Evolutionary conservation across 768 basidiomycete genomes (phyloP).

Genomic region (Tulasnella sp.): DNA sequence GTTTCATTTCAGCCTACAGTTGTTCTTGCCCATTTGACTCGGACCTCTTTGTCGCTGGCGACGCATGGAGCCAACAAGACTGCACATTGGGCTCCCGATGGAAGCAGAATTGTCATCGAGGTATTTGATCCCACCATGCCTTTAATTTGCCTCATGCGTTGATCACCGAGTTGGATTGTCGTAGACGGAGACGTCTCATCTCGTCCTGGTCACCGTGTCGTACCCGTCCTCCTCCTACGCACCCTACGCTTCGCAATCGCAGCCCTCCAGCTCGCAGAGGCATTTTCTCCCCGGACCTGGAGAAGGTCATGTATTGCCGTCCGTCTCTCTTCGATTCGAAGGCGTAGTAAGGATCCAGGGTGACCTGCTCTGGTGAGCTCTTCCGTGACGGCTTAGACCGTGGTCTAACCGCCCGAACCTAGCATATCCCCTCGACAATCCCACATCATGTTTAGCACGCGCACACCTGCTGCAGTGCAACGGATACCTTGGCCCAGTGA

Average conservation of each 20-base stretch:
- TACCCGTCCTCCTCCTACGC: slow-evolving; percentile 48
- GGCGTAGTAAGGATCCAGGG: slow-evolving; percentile 80
- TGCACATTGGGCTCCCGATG: slow-evolving; percentile 80
- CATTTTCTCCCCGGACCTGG: slow-evolving; percentile 76
- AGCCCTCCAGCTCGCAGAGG: slow-evolving; percentile 53
- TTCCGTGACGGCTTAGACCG: neutral
- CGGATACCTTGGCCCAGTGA: slow-evolving; percentile 73
- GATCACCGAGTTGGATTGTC: neutral
- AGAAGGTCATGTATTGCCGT: slow-evolving; percentile 67
- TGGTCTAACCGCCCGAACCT: slow-evolving; percentile 16
- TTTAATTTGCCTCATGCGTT: slow-evolving; percentile 12
- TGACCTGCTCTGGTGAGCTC: slow-evolving; percentile 57
- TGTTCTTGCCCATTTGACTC: slow-evolving; percentile 57
- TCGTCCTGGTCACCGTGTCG: slow-evolving; percentile 68
- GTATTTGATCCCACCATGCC: slow-evolving; percentile 42
- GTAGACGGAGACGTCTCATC: slow-evolving; percentile 75
- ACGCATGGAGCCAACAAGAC: slow-evolving; percentile 79
- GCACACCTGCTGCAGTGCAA: slow-evolving; percentile 69
- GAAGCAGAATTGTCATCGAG: slow-evolving; percentile 71
- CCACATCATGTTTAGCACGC: slow-evolving; percentile 69
- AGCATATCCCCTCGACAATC: slow-evolving; percentile 73
- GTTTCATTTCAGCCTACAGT: slow-evolving; percentile 36
- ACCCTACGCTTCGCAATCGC: slow-evolving; percentile 53
- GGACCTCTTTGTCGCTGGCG: slow-evolving; percentile 69
- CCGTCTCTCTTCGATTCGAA: slow-evolving; percentile 67